Conservation (phyloP, 2,329 filamentous ascomycete species). For the Talaromyces sp. region DNA sequence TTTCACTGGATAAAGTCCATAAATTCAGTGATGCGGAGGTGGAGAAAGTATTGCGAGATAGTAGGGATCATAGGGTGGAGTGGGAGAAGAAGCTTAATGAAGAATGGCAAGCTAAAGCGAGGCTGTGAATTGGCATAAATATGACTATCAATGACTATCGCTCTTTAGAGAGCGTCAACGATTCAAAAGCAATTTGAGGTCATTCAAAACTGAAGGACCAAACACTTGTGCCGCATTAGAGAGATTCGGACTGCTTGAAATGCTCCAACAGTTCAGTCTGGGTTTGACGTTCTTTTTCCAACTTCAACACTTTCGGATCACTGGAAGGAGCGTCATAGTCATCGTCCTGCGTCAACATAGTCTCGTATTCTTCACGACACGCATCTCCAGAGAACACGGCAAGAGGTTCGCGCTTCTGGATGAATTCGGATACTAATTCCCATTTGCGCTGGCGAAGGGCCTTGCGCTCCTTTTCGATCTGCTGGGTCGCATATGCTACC, state of each 20-base stretch:
- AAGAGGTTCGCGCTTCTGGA: conserved; percentile 37
- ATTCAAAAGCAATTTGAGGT: neutral
- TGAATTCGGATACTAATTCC: conserved; percentile 42
- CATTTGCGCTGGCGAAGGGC: conserved; percentile 41
- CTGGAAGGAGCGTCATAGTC: neutral
- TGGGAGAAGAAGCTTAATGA: conserved; percentile 34
- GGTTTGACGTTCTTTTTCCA: neutral
- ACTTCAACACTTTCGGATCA: neutral
- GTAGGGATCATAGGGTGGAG: conserved; percentile 31
- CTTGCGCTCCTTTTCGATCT: conserved; percentile 34
- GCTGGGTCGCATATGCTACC: conserved; percentile 17
- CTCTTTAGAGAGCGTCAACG: neutral
- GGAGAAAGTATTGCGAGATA: conserved; percentile 26
- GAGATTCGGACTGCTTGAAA: neutral
- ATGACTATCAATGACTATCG: neutral
- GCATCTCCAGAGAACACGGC: conserved; percentile 47
- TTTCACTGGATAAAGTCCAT: conserved; percentile 33
- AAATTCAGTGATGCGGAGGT: conserved; percentile 37
- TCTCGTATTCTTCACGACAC: conserved; percentile 26
- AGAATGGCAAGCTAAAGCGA: conserved; percentile 32
- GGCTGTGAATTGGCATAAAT: conserved; percentile 23
- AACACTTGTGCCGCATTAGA: neutral
- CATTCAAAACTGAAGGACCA: neutral
- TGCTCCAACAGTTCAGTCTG: conserved; percentile 6
- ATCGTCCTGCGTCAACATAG: neutral